phyloP scores from a whole-genome alignment of 495 filamentous ascomycete species.

The Astrothelium macrocarpum region DNA sequence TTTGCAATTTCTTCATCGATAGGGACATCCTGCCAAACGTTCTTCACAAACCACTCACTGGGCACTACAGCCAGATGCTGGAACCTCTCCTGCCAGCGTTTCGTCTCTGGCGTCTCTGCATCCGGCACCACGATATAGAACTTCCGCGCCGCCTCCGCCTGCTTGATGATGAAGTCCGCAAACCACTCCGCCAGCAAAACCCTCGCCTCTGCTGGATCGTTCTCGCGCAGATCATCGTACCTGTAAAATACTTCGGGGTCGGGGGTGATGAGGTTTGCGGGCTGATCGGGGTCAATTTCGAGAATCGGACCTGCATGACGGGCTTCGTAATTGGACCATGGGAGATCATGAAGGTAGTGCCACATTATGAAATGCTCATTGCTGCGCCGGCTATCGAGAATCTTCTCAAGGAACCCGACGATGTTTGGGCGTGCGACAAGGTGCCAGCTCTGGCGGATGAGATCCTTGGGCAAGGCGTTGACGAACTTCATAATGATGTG shows the following conservation, averaged over 20 bases:
- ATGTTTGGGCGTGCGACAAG: constrained; percentile 16
- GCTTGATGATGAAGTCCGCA: constrained; percentile 8
- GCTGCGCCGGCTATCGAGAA: constrained; percentile 1
- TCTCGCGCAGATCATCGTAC: constrained; percentile 11
- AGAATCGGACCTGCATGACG: background rate
- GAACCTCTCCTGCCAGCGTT: constrained; percentile 14
- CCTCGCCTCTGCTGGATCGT: constrained; percentile 13
- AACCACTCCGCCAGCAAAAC: constrained; percentile 16
- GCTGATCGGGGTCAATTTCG: background rate
- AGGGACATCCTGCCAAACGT: background rate
- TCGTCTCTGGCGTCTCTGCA: constrained; percentile 10
- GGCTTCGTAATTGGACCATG: background rate
- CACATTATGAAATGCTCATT: background rate
- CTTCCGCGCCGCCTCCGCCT: constrained; percentile 8
- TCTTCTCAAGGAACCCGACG: constrained; percentile 11
- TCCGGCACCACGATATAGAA: constrained; percentile 16
- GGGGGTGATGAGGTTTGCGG: constrained; percentile 11
- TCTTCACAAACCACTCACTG: constrained; percentile 6
- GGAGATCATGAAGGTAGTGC: background rate
- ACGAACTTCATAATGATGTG: constrained; percentile 13
- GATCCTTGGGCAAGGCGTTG: background rate
- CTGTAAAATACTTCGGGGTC: constrained; percentile 8
- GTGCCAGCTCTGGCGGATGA: constrained; percentile 8
- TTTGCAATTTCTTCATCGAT: background rate
- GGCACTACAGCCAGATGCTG: constrained; percentile 13